Conservation (phyloP, 2,329 filamentous ascomycete species). For the Penicillium sp. region DNA sequence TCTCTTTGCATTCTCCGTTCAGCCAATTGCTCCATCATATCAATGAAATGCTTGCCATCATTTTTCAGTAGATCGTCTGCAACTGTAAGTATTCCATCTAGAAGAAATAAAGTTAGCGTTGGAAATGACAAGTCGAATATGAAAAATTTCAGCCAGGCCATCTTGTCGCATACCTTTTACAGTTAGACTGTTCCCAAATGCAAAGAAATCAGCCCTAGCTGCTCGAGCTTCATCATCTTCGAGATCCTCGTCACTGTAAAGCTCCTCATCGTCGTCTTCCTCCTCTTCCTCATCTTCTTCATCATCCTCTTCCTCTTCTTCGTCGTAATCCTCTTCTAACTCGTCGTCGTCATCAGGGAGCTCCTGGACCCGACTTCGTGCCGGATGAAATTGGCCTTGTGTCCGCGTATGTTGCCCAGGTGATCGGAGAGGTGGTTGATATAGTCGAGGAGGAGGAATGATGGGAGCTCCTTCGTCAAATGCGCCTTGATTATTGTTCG, state of each 20-base stretch:
- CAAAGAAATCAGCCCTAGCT: constrained; percentile 79
- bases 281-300: constrained; percentile 60
- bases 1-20: constrained; percentile 96
- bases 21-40: constrained; percentile 99
- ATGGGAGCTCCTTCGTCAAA: constrained; percentile 65
- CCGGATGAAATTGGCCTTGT: constrained; percentile 61
- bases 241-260: constrained; percentile 63
- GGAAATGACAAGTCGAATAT: constrained; percentile 40
- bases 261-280: constrained; percentile 69
- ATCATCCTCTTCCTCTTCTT: constrained; percentile 45
- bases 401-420: constrained; percentile 58
- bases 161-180: constrained; percentile 68
- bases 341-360: constrained; percentile 55
- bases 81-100: constrained; percentile 93
- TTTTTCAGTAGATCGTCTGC: constrained; percentile 98
- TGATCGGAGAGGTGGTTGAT: constrained; percentile 56
- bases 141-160: constrained; percentile 10
- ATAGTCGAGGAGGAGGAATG: constrained; percentile 65
- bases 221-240: constrained; percentile 64
- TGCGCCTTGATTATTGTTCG: constrained; percentile 71
- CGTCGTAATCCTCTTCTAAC: constrained; percentile 55
- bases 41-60: constrained; percentile 98
- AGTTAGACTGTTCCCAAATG: constrained; percentile 94
- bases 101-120: constrained; percentile 33
- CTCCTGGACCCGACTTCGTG: constrained; percentile 68